Conservation (phyloP, 257 asterid species). For the Solanum habrochaites region DNA sequence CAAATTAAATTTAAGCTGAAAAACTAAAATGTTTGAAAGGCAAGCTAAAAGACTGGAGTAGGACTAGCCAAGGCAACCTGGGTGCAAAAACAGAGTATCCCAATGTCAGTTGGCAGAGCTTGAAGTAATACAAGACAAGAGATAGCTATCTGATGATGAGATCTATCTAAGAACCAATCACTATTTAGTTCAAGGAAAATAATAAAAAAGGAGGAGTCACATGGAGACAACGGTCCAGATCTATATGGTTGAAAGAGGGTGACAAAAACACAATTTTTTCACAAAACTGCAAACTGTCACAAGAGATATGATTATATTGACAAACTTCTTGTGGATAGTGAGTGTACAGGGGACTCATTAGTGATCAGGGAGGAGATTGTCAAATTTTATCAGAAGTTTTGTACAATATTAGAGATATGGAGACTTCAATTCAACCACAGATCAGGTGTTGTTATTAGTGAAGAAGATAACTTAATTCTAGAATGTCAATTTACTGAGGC, state of each 20-base stretch:
- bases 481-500: not conserved
- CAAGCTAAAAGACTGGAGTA: not conserved
- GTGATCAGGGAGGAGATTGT: not conserved
- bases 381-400: not conserved
- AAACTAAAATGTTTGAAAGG: not conserved
- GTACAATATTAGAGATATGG: not conserved
- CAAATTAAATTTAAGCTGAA: not conserved
- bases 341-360: not conserved
- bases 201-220: not conserved
- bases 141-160: not conserved
- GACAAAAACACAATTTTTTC: not conserved
- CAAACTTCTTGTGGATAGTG: not conserved
- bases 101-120: not conserved
- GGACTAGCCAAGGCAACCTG: not conserved
- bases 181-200: no score
- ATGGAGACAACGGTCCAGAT: not conserved
- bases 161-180: no score
- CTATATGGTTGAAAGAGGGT: not conserved
- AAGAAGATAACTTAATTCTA: no score
- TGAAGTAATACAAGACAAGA: not conserved
- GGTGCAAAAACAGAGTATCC: not conserved
- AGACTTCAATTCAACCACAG: not conserved
- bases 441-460: not conserved
- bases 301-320: not conserved
- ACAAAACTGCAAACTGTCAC: not conserved